Evolutionary conservation across 352 stramenopile species (phyloP).

Genomic region (Globisporangium barbulae): DNA sequence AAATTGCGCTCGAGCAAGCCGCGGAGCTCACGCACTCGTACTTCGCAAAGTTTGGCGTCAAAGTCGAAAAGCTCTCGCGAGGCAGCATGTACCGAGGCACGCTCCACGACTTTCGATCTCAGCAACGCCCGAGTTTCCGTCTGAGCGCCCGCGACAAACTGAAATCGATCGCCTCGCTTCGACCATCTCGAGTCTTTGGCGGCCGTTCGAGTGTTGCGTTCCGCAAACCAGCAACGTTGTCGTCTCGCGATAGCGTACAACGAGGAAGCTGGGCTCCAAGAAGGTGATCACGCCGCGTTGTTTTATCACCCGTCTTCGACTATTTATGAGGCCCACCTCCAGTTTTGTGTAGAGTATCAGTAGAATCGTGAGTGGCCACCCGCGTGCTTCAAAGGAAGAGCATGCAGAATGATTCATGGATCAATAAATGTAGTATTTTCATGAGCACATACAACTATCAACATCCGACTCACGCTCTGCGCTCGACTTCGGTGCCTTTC

Average conservation of each 20-base stretch:
- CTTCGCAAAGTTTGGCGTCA: constrained; percentile 60
- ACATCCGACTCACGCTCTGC: constrained; percentile 35
- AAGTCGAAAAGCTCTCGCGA: constrained; percentile 57
- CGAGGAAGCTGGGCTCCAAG: not conserved
- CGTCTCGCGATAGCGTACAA: not conserved
- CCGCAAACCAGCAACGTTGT: not conserved
- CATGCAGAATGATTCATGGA: not conserved
- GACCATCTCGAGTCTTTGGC: constrained; percentile 19
- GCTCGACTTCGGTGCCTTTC: constrained; percentile 71
- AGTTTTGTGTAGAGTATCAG: not conserved
- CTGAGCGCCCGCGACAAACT: constrained; percentile 25
- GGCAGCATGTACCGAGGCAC: constrained; percentile 63
- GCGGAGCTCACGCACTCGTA: constrained; percentile 54
- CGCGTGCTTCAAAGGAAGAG: constrained; percentile 15
- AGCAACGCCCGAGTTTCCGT: constrained; percentile 25
- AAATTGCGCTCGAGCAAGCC: constrained; percentile 51
- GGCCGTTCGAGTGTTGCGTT: not conserved
- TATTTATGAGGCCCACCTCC: constrained; percentile 12
- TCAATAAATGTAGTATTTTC: not conserved
- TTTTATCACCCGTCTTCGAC: not conserved
- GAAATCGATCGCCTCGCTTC: constrained; percentile 27
- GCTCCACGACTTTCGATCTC: constrained; percentile 42
- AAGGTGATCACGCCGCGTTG: not conserved
- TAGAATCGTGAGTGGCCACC: not conserved
- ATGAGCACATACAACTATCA: no score